Percentiles rank a stretch among this genome's conserved stretches.
Conservation (phyloP, 2,329 filamentous ascomycete species). For the Talaromyces sp. region DNA sequence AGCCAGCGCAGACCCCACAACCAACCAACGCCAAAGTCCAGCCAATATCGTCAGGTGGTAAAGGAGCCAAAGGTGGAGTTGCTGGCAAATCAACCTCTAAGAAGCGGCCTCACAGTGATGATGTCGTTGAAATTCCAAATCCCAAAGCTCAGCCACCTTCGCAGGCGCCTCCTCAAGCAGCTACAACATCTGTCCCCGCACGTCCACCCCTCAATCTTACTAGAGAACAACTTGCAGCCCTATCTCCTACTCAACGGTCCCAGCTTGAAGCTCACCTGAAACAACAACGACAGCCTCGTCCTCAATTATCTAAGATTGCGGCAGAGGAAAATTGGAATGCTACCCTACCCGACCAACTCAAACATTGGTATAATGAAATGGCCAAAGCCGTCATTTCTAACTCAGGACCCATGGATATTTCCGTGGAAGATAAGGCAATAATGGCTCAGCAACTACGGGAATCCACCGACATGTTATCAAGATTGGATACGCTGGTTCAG, state of each 20-base stretch:
- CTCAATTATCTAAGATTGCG: conserved; percentile 32
- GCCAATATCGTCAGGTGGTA: conserved; percentile 9
- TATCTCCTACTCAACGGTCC: conserved; percentile 43
- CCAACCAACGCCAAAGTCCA: conserved; percentile 18
- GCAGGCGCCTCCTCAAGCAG: conserved; percentile 24
- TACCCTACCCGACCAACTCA: conserved; percentile 38
- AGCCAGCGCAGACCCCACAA: conserved; percentile 27
- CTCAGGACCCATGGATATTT: conserved; percentile 33
- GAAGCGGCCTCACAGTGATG: conserved; percentile 47
- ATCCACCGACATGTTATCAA: conserved; percentile 40
- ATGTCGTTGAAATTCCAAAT: conserved; percentile 44
- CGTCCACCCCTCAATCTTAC: conserved; percentile 27
- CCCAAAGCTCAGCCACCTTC: conserved; percentile 32
- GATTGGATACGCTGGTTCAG: conserved; percentile 43
- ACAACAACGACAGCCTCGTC: conserved; percentile 31
- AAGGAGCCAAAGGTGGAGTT: conserved; percentile 23
- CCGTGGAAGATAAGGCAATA: conserved; percentile 37
- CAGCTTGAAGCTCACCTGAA: conserved; percentile 37
- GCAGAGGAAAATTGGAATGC: conserved; percentile 39
- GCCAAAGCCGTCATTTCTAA: conserved; percentile 29
- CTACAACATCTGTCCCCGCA: conserved; percentile 23
- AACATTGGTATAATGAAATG: conserved; percentile 40
- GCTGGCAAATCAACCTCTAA: conserved; percentile 34
- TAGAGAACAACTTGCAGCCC: conserved; percentile 37
- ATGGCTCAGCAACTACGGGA: conserved; percentile 43